phyloP scores from a whole-genome alignment of 2,329 filamentous ascomycete genomes.

The Fusarium sp. region DNA sequence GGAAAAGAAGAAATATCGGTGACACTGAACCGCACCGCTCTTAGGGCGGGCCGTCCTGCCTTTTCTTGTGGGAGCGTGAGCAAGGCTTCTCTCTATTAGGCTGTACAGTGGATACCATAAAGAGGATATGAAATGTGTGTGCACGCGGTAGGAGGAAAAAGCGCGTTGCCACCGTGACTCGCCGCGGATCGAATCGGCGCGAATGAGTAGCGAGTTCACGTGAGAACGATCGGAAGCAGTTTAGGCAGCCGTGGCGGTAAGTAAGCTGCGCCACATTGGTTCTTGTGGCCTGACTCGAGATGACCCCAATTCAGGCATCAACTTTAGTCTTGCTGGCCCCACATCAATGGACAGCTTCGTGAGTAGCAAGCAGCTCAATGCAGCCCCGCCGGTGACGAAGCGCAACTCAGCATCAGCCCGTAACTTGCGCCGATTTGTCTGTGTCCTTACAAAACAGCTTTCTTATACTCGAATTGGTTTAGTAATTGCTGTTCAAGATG shows the following conservation, averaged over 20 bases:
- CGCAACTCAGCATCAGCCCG: constrained; percentile 42
- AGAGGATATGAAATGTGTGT: constrained; percentile 26
- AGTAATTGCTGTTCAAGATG: constrained; percentile 56
- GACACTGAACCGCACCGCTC: constrained; percentile 36
- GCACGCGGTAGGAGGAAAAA: constrained; percentile 34
- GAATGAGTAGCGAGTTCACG: constrained; percentile 54
- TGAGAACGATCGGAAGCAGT: constrained; percentile 40
- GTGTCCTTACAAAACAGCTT: constrained; percentile 22
- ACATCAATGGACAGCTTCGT: constrained; percentile 52
- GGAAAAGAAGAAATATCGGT: constrained; percentile 28
- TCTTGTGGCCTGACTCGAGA: constrained; percentile 33
- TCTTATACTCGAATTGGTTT: constrained; percentile 42
- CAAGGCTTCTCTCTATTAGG: constrained; percentile 34
- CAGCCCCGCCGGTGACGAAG: constrained; percentile 51
- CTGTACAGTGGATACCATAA: constrained; percentile 28
- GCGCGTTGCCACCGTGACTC: constrained; percentile 42
- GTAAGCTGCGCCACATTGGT: constrained; percentile 34
- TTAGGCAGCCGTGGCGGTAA: constrained; percentile 52
- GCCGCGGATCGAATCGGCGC: constrained; percentile 46
- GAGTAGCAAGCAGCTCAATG: constrained; percentile 43
- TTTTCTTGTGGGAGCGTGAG: constrained; percentile 33
- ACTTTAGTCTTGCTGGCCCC: constrained; percentile 44
- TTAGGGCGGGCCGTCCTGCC: constrained; percentile 28
- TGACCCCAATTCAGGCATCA: constrained; percentile 40
- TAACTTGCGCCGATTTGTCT: constrained; percentile 40